Evolutionary conservation across 2,329 filamentous ascomycete genomes (phyloP), one percentile per base, ranked within the genome.

Genomic region (Aspergillus clavatus): DNA sequence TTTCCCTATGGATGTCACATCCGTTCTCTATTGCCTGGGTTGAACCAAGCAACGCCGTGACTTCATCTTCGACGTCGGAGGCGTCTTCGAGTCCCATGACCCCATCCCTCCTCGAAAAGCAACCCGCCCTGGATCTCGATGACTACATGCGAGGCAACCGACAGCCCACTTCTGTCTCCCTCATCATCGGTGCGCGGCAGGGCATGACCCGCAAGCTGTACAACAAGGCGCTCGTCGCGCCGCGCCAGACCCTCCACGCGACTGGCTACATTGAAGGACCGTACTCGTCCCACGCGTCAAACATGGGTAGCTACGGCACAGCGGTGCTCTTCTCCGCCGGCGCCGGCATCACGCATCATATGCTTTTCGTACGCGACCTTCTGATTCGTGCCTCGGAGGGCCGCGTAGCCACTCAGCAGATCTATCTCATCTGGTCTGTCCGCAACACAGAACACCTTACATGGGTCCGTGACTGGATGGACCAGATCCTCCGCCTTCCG

Each of bases 391-490:
- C 74, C 49, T 63, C 72, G 46, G 66, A 72, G 19, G 72, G 74
- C 50, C 79, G 75, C 10, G 76, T 76, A 29, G 76, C 79, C 6
- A 81, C 79, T 1, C 76, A 77, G 23, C 76, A 76, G 46, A 74
- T 84, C 52, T 72, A 82, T 28, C 75, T 84, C 6, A 72, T 83
- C 57, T 84, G 81, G 81, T 77, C 76, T 3, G 75, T 84, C 18
- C 78, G 79, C 7, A 77, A 74, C 47, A 76, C 76, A 4, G 81
- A 84, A 45, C 73, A 75, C 41, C 72, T 84, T 12, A 72, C 78
- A 55, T 84, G 81, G 81, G 75, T 83, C n/a, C 75, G 76, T 7
- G 70, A 73, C 2, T 84, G 79, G 77, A 84, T 84, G 81, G 79
- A 83, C 61, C 70, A 78, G 56, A 80, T 84, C 50, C 70, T 84